Conservation (phyloP, 345 rosid genomes). For the Eucalyptus regnans region DNA sequence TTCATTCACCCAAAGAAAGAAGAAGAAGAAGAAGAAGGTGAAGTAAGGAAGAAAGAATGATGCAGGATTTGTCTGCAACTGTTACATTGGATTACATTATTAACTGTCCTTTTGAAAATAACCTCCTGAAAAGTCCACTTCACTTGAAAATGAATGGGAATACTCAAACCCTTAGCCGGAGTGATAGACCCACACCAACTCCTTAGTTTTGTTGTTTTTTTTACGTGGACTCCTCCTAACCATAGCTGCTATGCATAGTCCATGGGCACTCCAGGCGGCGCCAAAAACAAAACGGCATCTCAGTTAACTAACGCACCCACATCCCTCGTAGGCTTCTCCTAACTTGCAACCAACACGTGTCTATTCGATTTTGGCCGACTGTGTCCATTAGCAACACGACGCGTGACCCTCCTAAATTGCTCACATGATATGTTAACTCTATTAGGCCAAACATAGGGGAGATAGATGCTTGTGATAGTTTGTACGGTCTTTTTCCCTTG, state of each 20-base stretch:
- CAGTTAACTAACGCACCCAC: not conserved
- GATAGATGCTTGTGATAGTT: not conserved
- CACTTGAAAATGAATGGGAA: not conserved
- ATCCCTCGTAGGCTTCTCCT: not conserved
- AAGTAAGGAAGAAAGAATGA: not conserved
- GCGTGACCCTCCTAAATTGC: not conserved
- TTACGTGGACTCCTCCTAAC: not conserved
- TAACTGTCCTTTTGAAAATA: not conserved
- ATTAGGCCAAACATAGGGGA: no score
- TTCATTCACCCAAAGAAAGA: not conserved
- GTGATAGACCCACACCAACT: not conserved
- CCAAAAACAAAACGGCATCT: not conserved
- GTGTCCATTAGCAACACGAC: not conserved
- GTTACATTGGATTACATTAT: not conserved
- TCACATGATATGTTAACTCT: not conserved
- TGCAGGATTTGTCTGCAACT: not conserved
- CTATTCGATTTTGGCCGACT: not conserved
- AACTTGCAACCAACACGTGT: not conserved
- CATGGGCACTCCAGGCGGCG: not conserved
- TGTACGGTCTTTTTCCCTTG: not conserved
- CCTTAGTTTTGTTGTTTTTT: not conserved
- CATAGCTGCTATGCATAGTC: not conserved
- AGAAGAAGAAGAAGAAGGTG: not conserved
- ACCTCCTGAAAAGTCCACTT: not conserved
- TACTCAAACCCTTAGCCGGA: not conserved